Conservation (phyloP, 176 grass and related monocot genomes). For the Cocos nucifera region DNA sequence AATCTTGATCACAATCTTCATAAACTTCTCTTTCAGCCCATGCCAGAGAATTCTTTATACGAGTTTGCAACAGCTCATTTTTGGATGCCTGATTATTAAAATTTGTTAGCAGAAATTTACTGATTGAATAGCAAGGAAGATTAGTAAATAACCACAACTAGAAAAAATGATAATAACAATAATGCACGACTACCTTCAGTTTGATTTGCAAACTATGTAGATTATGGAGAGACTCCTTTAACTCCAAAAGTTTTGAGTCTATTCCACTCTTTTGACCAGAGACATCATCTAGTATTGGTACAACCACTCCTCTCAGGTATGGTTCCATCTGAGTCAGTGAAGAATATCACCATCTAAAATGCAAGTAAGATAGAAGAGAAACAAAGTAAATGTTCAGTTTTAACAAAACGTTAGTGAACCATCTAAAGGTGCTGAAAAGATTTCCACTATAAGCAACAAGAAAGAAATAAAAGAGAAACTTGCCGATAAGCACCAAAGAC, state of each 20-base stretch:
- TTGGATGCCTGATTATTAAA: slow-evolving; percentile 46
- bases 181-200: slow-evolving; percentile 37
- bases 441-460: no score
- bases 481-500: no score
- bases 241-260: slow-evolving; percentile 46
- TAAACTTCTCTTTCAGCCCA: slow-evolving; percentile 61
- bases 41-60: slow-evolving; percentile 63
- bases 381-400: slow-evolving; percentile 10
- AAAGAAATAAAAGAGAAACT: no score
- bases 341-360: slow-evolving; percentile 60
- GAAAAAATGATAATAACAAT: no score
- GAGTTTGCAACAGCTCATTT: slow-evolving; percentile 81
- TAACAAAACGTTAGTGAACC: background rate
- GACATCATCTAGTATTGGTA: slow-evolving; percentile 49
- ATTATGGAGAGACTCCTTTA: slow-evolving; percentile 58
- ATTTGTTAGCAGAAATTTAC: slow-evolving; percentile 7
- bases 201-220: slow-evolving; percentile 88
- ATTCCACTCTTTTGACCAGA: slow-evolving; percentile 33
- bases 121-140: no score
- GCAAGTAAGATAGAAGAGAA: slow-evolving; percentile 20
- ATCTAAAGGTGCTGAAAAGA: no score
- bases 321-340: slow-evolving; percentile 88
- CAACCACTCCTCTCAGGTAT: slow-evolving; percentile 62
- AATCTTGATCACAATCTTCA: slow-evolving; percentile 37
- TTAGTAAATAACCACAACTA: no score